Evolutionary conservation across 2,329 filamentous ascomycete species (phyloP).

Genomic region (Uncinocarpus reesii): DNA sequence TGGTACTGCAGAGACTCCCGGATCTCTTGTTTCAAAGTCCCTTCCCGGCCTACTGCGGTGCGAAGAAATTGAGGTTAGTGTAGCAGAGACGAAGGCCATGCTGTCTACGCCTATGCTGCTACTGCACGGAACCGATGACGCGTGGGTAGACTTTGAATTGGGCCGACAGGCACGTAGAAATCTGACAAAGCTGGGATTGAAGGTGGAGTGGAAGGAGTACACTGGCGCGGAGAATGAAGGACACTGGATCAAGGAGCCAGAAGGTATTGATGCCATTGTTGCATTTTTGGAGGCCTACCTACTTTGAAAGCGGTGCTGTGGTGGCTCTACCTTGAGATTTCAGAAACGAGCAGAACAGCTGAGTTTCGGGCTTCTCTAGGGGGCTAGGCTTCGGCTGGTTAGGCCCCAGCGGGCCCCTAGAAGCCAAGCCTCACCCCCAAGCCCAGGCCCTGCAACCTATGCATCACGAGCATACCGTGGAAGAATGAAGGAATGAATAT

Average conservation of each 20-base stretch:
- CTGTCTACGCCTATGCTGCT: conserved; percentile 34
- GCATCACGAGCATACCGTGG: too few relatives aligned
- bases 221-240: conserved; percentile 37
- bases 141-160: conserved; percentile 37
- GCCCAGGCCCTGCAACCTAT: too few relatives aligned
- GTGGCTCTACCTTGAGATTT: too few relatives aligned
- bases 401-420: too few relatives aligned
- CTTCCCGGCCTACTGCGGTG: not conserved
- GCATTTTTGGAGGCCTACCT: conserved; percentile 29
- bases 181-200: conserved; percentile 19
- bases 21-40: too few relatives aligned
- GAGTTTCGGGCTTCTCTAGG: too few relatives aligned
- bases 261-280: conserved; percentile 37
- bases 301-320: too few relatives aligned
- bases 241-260: conserved; percentile 42
- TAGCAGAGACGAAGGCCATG: conserved; percentile 7
- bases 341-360: too few relatives aligned
- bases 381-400: too few relatives aligned
- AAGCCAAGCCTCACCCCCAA: too few relatives aligned
- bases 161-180: conserved; percentile 30
- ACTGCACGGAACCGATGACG: conserved; percentile 42
- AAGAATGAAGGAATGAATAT: too few relatives aligned
- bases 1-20: too few relatives aligned
- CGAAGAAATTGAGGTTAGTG: not conserved
- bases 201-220: conserved; percentile 32